phyloP scores from a whole-genome alignment of 768 basidiomycete genomes.

The Lenzites betulinus region DNA sequence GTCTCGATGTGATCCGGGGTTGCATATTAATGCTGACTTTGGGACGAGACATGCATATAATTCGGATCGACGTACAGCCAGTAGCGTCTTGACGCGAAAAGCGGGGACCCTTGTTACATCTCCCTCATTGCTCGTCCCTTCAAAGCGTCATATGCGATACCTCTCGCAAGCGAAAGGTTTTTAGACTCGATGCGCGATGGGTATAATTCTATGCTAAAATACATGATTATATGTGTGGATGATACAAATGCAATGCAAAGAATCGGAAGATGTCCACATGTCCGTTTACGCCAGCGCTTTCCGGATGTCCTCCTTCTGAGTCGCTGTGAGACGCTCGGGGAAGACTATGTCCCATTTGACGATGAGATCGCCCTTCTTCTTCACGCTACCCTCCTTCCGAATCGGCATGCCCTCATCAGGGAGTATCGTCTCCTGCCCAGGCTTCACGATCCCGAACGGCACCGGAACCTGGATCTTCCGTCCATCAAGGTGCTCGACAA shows the following conservation, averaged over 20 bases:
- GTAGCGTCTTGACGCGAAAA: too few species aligned
- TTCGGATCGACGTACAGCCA: too few species aligned
- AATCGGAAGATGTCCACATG: constrained; percentile 12
- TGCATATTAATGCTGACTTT: too few species aligned
- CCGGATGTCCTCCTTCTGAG: constrained; percentile 80
- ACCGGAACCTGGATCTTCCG: constrained; percentile 67
- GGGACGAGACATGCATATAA: too few species aligned
- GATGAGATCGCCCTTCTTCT: constrained; percentile 81
- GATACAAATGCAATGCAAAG: constrained; percentile 13
- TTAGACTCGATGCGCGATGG: constrained; percentile 2
- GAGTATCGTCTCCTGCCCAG: constrained; percentile 71
- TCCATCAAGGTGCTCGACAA: constrained; percentile 78
- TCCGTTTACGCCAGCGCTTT: constrained; percentile 52
- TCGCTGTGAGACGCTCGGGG: constrained; percentile 70
- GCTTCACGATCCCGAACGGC: constrained; percentile 73
- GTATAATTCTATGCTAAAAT: constrained; percentile 19
- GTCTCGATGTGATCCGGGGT: too few species aligned
- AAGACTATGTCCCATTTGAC: constrained; percentile 85
- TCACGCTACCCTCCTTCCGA: constrained; percentile 69
- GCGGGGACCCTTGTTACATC: too few species aligned
- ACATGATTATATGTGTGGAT: not conserved
- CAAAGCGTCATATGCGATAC: too few species aligned
- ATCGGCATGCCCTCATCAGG: constrained; percentile 90
- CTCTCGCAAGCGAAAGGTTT: not conserved
- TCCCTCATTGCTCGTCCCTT: too few species aligned